A percentile compares a stretch with the other conserved stretches of the same genome.
Conservation (phyloP, 176 grass and related monocot genomes). For the Dendrocalamus sinicus region DNA sequence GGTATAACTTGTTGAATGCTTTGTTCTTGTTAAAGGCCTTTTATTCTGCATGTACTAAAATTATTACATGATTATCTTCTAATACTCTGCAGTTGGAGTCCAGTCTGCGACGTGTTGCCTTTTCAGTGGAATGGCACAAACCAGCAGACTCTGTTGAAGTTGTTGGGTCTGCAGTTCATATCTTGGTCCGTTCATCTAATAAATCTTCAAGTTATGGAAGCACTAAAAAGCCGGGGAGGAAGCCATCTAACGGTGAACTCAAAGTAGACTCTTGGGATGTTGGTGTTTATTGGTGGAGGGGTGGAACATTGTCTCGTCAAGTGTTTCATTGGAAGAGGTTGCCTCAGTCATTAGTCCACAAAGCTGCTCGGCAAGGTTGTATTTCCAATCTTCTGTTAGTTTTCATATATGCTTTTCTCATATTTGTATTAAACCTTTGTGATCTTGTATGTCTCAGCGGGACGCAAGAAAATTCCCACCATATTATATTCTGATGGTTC, state of each 20-base stretch:
- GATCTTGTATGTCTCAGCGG: constrained; percentile 65
- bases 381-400: constrained; percentile 36
- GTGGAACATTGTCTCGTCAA: constrained; percentile 81
- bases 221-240: constrained; percentile 73
- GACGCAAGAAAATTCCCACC: constrained; percentile 84
- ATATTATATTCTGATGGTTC: constrained; percentile 85
- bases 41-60: constrained; percentile 31
- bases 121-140: constrained; percentile 80
- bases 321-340: constrained; percentile 95
- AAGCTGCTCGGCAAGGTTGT: constrained; percentile 92
- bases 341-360: constrained; percentile 65
- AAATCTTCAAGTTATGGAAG: constrained; percentile 49
- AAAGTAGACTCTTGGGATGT: constrained; percentile 65
- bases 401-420: constrained; percentile 21
- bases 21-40: constrained; percentile 10
- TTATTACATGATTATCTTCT: constrained; percentile 26
- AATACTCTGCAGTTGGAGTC: constrained; percentile 75
- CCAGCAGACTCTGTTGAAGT: constrained; percentile 82
- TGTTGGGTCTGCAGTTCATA: constrained; percentile 86
- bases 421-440: constrained; percentile 39
- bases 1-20: constrained; percentile 48
- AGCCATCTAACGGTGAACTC: constrained; percentile 55
- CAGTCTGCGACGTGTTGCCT: constrained; percentile 72
- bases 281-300: constrained; percentile 93
- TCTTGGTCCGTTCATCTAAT: constrained; percentile 63